phyloP scores from a whole-genome alignment of 768 basidiomycete genomes.

The Tulasnella sp. region DNA sequence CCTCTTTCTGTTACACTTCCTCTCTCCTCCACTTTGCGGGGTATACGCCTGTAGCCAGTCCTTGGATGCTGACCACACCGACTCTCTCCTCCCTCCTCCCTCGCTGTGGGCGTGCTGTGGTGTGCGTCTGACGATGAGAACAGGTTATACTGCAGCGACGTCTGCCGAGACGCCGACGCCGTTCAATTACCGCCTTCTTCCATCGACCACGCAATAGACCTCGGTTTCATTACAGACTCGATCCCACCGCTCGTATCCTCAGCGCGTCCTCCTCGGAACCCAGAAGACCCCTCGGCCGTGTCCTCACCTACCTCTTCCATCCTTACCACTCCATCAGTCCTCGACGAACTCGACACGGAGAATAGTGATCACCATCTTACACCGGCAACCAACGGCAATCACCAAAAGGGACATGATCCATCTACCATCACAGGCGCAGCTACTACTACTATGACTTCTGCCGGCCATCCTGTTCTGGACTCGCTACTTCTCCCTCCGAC shows the following conservation, averaged over 20 bases:
- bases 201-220: conserved; percentile 20
- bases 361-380: background rate
- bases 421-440: background rate
- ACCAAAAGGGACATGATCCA: background rate
- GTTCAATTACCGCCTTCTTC: conserved; percentile 10
- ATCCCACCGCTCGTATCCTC: conserved; percentile 18
- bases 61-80: background rate
- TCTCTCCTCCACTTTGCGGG: background rate
- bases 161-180: conserved; percentile 21
- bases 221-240: conserved; percentile 20
- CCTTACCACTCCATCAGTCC: conserved; percentile 15
- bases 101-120: background rate
- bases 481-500: background rate
- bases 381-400: background rate
- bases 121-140: background rate
- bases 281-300: conserved; percentile 8
- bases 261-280: background rate
- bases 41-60: background rate
- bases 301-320: conserved; percentile 23
- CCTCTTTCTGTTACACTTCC: background rate
- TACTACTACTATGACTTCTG: background rate
- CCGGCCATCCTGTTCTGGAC: background rate
- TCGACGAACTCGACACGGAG: conserved; percentile 15
- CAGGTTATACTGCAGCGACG: conserved; percentile 25
- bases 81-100: background rate